phyloP scores from a whole-genome alignment of 495 filamentous ascomycete species.

The Rhypophila decipiens region DNA sequence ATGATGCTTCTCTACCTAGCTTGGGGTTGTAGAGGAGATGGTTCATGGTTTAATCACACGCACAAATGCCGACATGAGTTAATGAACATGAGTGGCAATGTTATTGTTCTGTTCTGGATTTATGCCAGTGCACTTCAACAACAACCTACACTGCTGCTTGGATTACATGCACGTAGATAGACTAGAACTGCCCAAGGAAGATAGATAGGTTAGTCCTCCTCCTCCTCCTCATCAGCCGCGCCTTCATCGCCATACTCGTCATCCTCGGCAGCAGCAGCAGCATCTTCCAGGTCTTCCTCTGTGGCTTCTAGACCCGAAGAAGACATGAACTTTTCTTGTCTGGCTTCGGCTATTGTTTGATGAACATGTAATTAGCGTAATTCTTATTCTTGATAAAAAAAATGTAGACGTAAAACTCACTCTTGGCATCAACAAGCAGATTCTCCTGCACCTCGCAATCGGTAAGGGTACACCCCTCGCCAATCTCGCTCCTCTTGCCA shows the following conservation, averaged over 20 bases:
- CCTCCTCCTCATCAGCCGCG: conserved; percentile 6
- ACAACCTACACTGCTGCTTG: too few relatives aligned
- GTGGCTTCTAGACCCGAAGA: conserved; percentile 68
- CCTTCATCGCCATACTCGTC: conserved; percentile 16
- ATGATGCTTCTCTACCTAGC: too few relatives aligned
- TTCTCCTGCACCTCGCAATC: conserved; percentile 91
- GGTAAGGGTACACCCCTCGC: conserved; percentile 65
- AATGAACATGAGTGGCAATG: too few relatives aligned
- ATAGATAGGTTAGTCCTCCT: neutral
- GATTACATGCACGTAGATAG: too few relatives aligned
- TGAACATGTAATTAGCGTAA: too few relatives aligned
- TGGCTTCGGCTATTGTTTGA: conserved; percentile 55
- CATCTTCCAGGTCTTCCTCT: conserved; percentile 44
- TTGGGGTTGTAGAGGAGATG: too few relatives aligned
- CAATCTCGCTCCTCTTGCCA: conserved; percentile 67
- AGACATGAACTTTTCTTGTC: conserved; percentile 79
- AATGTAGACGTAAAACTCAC: conserved; percentile 37
- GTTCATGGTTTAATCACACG: too few relatives aligned
- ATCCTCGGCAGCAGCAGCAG: conserved; percentile 24
- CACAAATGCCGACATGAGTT: too few relatives aligned
- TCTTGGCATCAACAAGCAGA: conserved; percentile 70
- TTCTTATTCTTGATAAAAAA: too few relatives aligned
- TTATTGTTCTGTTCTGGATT: too few relatives aligned
- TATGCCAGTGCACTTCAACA: too few relatives aligned
- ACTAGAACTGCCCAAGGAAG: too few relatives aligned